Base-by-base conservation (phyloP, 441 rosid genomes). In the Cnidoscolus chayamansa region DNA sequence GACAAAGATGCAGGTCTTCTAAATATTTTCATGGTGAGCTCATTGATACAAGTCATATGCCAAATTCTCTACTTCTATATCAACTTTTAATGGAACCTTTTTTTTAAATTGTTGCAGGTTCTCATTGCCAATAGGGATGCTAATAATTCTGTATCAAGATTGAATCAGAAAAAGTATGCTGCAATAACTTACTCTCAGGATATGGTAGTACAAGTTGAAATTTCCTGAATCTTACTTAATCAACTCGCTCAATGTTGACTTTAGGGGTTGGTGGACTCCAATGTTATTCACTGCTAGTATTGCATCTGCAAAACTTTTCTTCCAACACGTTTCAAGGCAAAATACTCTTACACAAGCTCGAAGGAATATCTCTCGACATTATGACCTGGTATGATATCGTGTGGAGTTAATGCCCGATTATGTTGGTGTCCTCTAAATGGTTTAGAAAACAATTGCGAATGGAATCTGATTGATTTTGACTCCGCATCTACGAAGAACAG, bases 261-360 rank as follows among this genome's bases (percentile, higher is more conserved):
- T 56, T 32, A 93, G 98, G 85, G 97, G 99, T 13, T 91, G 98
- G 98, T 93, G 98, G 98, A 91, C 93, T 0, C 99, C 98, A 6
- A 51, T 89, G 84, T 72, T 95, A 37, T 67, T 91, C 43, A 88
- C 97, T 16, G 92, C 98, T 9, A 77, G 87, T 72, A 67, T 90
- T 63, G 78, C 92, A 60, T 93, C 97, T 16, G 90, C 90, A 50
- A 93, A 83, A 72, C 81, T 90, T 67, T 95, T 95, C 78, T 75
- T 85, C 31, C 85, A 74, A 77, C 97, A 93, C 79, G 79, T 86
- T 47, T 82, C 82, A 4, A 84, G 96, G 74, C 84, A 84, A 61
- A 95, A 93, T 76, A 86, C 94, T 10, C 87, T 95, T 25, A 91
- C 97, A 10, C 96, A 95, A 87, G 94, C 98, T 81, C 91, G 98